Conservation (phyloP, 139 green algal species). For the Chlorella sorokiniana region DNA sequence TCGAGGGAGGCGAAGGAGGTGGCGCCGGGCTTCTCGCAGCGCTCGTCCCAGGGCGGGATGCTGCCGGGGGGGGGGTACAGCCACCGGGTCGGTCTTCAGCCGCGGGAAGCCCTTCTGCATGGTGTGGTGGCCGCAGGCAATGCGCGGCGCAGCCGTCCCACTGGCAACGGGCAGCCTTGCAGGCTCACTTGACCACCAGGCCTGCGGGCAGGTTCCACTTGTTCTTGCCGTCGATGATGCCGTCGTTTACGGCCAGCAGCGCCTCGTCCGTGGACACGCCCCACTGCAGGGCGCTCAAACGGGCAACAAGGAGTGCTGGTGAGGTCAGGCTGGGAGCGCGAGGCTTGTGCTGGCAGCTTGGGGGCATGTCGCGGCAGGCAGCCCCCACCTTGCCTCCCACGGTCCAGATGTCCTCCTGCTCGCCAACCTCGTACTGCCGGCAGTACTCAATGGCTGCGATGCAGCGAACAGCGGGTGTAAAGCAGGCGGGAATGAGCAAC, state of each 20-base stretch:
- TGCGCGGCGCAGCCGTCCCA: background rate
- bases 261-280: background rate
- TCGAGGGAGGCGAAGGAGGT: background rate
- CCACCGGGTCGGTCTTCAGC: background rate
- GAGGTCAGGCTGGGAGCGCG: background rate
- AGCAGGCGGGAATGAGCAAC: too few species aligned
- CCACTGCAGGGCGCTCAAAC: constrained; percentile 6
- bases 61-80: background rate
- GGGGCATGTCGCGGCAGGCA: background rate
- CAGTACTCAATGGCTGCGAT: constrained; percentile 22
- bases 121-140: background rate
- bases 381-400: constrained; percentile 5
- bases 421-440: constrained; percentile 16
- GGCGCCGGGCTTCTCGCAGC: constrained; percentile 23
- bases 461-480: background rate
- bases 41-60: constrained; percentile 18
- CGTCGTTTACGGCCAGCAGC: background rate
- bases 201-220: constrained; percentile 21
- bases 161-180: background rate
- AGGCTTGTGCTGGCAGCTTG: background rate
- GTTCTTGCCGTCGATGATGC: background rate
- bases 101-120: background rate
- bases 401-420: constrained; percentile 12
- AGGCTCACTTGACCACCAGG: constrained; percentile 20
- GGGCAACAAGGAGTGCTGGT: background rate